phyloP scores from a whole-genome alignment of 768 basidiomycete genomes.

The Collybia sp. region DNA sequence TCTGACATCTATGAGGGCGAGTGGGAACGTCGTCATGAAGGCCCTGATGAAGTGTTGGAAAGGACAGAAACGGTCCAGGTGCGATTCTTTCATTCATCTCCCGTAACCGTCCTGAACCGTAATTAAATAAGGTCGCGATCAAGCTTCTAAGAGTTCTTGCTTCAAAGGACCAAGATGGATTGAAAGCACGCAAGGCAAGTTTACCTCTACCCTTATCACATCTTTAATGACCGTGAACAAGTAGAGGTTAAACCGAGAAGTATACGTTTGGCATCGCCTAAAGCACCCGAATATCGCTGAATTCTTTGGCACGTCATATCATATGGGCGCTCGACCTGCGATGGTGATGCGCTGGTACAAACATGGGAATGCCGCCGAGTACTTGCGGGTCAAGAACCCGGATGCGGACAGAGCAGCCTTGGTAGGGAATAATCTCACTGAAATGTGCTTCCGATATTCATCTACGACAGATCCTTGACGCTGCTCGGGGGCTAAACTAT shows the following conservation, averaged over 20 bases:
- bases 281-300: conserved; percentile 35
- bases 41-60: neutral
- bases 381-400: conserved; percentile 11
- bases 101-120: too few relatives aligned
- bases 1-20: conserved; percentile 19
- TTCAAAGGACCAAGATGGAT: conserved; percentile 10
- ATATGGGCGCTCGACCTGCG: conserved; percentile 24
- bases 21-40: conserved; percentile 5
- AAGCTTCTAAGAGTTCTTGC: conserved; percentile 20
- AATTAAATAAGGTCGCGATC: conserved; percentile 14
- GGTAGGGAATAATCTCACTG: conserved; percentile 3
- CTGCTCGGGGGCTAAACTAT: conserved; percentile 31
- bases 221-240: neutral
- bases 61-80: neutral
- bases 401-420: conserved; percentile 10
- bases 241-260: conserved; percentile 37
- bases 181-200: conserved; percentile 12
- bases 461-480: conserved; percentile 25
- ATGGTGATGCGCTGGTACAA: conserved; percentile 39
- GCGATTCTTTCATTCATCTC: neutral
- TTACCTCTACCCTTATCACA: neutral
- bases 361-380: conserved; percentile 17
- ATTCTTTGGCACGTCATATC: conserved; percentile 33
- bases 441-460: neutral
- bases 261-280: conserved; percentile 34